Percentiles rank a stretch among this genome's conserved stretches.
Conservation (phyloP, 331 rosid genomes). For the Pyrus hybrid region DNA sequence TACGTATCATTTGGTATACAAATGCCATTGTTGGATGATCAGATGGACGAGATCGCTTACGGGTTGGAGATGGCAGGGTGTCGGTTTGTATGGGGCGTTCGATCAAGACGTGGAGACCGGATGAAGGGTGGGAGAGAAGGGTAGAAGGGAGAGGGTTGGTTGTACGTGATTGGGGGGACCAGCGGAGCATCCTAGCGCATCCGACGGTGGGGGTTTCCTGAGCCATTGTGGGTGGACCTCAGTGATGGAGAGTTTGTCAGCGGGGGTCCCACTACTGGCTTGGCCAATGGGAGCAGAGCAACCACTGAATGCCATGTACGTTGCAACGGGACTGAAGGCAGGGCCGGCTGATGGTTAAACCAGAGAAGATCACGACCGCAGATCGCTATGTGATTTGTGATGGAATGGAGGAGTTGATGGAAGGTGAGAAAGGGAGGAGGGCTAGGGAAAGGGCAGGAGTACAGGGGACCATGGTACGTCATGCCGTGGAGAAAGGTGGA, state of each 20-base stretch:
- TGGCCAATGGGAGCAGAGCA: slow-evolving; percentile 29
- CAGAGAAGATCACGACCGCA: neutral
- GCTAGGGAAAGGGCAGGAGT: slow-evolving; percentile 14
- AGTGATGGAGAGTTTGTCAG: slow-evolving; percentile 14
- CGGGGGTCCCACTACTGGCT: slow-evolving; percentile 19
- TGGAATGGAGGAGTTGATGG: slow-evolving; percentile 26
- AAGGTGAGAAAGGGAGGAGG: slow-evolving; percentile 11
- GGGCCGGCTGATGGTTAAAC: neutral
- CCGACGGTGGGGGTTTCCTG: slow-evolving; percentile 16
- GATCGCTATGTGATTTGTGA: neutral
- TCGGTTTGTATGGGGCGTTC: slow-evolving; percentile 13
- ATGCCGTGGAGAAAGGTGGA: slow-evolving; percentile 4
- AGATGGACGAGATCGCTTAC: slow-evolving; percentile 17
- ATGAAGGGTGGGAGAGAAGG: neutral
- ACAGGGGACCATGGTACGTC: slow-evolving; percentile 4
- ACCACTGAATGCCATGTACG: slow-evolving; percentile 12
- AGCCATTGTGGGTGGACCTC: slow-evolving; percentile 35
- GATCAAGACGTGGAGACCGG: slow-evolving; percentile 9
- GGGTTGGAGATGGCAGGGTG: slow-evolving; percentile 17
- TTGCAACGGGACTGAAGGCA: neutral
- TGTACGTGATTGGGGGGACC: slow-evolving; percentile 24
- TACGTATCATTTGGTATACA: slow-evolving; percentile 20
- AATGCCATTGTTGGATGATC: neutral
- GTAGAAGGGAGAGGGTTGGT: slow-evolving; percentile 6
- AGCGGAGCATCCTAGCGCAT: slow-evolving; percentile 13